Conservation (phyloP, 495 filamentous ascomycete genomes). For the Xylaria sp. region DNA sequence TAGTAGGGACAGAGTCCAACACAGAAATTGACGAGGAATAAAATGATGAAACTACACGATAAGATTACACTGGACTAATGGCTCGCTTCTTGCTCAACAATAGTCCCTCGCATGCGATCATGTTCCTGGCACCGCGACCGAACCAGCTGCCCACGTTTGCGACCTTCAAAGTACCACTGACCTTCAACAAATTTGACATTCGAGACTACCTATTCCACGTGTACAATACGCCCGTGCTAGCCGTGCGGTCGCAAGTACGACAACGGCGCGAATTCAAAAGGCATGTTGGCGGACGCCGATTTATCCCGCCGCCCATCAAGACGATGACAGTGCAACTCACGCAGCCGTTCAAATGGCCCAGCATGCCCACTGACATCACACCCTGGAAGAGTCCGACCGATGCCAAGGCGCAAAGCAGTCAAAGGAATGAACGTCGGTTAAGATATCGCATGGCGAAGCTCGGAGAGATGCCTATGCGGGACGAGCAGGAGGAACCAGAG, state of each 20-base stretch:
- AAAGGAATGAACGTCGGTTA: neutral
- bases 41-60: neutral
- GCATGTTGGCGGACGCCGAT: conserved; percentile 50
- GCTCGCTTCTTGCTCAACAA: neutral
- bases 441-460: neutral
- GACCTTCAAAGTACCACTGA: conserved; percentile 83
- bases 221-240: conserved; percentile 72
- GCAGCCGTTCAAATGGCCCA: conserved; percentile 83
- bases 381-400: conserved; percentile 3
- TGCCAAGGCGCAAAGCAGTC: conserved; percentile 62
- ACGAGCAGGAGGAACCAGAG: conserved; percentile 42
- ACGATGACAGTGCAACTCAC: conserved; percentile 89
- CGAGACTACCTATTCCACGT: conserved; percentile 84
- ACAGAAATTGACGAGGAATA: neutral
- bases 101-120: conserved; percentile 80
- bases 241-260: conserved; percentile 80
- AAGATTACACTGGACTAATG: neutral
- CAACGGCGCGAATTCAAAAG: conserved; percentile 63
- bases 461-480: conserved; percentile 36
- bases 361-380: conserved; percentile 1
- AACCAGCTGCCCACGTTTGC: conserved; percentile 78
- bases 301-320: conserved; percentile 74
- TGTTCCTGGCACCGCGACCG: conserved; percentile 71
- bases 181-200: conserved; percentile 89
- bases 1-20: neutral